Base-by-base conservation (phyloP, 2,329 filamentous ascomycete genomes). In the Aspergillus sp. region DNA sequence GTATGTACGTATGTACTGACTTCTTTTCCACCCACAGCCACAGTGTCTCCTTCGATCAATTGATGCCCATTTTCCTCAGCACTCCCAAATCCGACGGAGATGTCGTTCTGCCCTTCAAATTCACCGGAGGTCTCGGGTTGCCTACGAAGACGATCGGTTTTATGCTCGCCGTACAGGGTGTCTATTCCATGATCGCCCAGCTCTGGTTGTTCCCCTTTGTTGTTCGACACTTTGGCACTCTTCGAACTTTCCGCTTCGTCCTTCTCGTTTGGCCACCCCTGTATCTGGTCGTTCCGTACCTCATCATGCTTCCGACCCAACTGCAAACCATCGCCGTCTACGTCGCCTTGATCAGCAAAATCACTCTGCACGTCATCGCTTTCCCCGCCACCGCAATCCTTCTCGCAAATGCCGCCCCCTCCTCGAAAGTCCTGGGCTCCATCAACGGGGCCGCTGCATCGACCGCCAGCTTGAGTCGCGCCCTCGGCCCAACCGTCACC, bases 41-140 rank as follows among this genome's bases (percentile, higher is more conserved):
- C 70, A 96, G 91, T 9, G 96, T 98, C 69, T 94, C 90, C 0
- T 93, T 95, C 57, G 93, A 98, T 67, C 88, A 95, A 60, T 78
- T 97, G 39, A 83, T 97, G 56, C 91, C 93, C 0, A 87, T 96
- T 2, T 89, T 98, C 55, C 81, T 98, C 60, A 91, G 87, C 65
- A 88, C 88, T 36, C 63, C 76, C 58, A 61, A 77, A 59, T 67
- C 79, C 60, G 50, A 73, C 27, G 63, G 67, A 11, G 56, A 68
- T n/a, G 68, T 73, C 57, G 50, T 76, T 9, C 77, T 95, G 2
- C 91, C 91, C 0, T 93, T 98, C 74, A 85, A 86, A 56, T 97
- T 98, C 56, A 82, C 82, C 3, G 88, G 88, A 46, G 91, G 93
- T 12, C 91, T 96, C 55, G 87, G 82, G 27, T 78, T 95, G 47